phyloP scores from a whole-genome alignment of 2,329 filamentous ascomycete genomes.

The Fusarium incarnatum region DNA sequence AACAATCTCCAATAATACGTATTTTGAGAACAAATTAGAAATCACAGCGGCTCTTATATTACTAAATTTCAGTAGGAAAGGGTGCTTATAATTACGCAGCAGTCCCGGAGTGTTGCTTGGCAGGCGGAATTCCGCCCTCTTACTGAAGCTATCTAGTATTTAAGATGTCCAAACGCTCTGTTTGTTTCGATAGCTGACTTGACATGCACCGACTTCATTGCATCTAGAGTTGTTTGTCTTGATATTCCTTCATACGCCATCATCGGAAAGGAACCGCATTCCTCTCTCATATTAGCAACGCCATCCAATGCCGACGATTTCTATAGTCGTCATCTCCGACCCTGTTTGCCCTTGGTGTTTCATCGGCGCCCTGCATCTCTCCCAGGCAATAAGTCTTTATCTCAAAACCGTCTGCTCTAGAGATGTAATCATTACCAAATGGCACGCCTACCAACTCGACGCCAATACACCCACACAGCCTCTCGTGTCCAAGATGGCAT shows the following conservation, averaged over 20 bases:
- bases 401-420: conserved; percentile 69
- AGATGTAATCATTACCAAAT: conserved; percentile 79
- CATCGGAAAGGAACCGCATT: not conserved
- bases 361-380: conserved; percentile 80
- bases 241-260: not conserved
- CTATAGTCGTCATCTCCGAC: conserved; percentile 83
- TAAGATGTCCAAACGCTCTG: not conserved
- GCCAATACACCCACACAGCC: conserved; percentile 67
- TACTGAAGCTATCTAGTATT: conserved; percentile 2
- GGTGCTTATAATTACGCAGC: not conserved
- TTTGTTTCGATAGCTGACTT: not conserved
- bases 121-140: conserved; percentile 44
- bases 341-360: conserved; percentile 85
- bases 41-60: not conserved
- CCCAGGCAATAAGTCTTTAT: conserved; percentile 76
- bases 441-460: conserved; percentile 85
- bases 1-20: conserved; percentile 23
- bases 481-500: conserved; percentile 63
- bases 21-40: not conserved
- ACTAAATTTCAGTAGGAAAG: not conserved
- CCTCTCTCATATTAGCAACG: not conserved
- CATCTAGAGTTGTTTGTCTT: not conserved
- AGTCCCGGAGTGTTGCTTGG: not conserved
- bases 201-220: not conserved
- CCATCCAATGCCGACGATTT: conserved; percentile 74